Percentiles rank a stretch among this genome's conserved stretches.
Evolutionary conservation across 2,329 filamentous ascomycete genomes (phyloP).

Genomic region (Ploettnerulaceae sp.): DNA sequence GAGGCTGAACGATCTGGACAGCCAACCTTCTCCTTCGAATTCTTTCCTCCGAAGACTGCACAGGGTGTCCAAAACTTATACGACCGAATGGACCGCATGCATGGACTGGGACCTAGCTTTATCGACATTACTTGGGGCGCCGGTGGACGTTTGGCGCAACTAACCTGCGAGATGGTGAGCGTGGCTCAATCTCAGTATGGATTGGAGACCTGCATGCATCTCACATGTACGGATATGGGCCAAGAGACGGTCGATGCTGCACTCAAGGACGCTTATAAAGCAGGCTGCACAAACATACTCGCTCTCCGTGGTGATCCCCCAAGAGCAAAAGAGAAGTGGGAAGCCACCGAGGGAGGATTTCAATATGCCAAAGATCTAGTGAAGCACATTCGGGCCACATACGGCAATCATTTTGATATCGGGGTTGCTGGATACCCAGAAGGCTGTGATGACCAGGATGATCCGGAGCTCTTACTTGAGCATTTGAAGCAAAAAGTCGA

Average conservation of each 20-base stretch:
- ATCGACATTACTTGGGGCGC: conserved; percentile 99
- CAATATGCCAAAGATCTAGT: conserved; percentile 87
- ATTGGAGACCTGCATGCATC: conserved; percentile 97
- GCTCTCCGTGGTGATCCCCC: conserved; percentile 91
- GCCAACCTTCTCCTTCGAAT: conserved; percentile 97
- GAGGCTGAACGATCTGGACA: conserved; percentile 73
- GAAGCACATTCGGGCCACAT: conserved; percentile 68
- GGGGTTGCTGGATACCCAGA: conserved; percentile 96
- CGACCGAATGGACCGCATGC: conserved; percentile 99
- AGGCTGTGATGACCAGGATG: conserved; percentile 87
- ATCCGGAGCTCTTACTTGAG: conserved; percentile 78
- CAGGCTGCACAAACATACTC: conserved; percentile 95
- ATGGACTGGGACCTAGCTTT: conserved; percentile 87
- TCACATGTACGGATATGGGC: conserved; percentile 98
- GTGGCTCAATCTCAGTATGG: conserved; percentile 94
- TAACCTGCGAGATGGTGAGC: conserved; percentile 96
- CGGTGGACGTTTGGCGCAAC: conserved; percentile 80
- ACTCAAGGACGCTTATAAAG: conserved; percentile 81
- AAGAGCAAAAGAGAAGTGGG: conserved; percentile 90
- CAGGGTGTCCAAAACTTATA: conserved; percentile 99
- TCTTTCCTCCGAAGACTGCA: conserved; percentile 96
- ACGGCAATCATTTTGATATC: conserved; percentile 92
- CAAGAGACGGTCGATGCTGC: conserved; percentile 86
- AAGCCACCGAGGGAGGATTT: conserved; percentile 79
- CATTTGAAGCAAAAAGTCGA: conserved; percentile 98